Conservation (phyloP, 192 early-diverging fungal species). For the Geranomyces michiganensis region DNA sequence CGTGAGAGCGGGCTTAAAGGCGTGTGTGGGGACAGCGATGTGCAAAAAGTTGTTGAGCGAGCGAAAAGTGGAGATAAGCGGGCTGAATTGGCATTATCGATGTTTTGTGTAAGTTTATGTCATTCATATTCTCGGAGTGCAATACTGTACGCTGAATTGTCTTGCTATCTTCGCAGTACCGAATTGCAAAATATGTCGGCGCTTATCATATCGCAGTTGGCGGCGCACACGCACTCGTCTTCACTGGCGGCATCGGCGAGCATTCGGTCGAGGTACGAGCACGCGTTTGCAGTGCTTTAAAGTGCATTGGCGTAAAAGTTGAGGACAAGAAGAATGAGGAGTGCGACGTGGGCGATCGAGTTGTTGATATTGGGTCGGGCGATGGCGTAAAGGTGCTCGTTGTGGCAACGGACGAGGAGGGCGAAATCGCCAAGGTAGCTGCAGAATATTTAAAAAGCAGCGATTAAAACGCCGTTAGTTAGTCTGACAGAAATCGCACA, state of each 20-base stretch:
- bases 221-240: conserved; percentile 40
- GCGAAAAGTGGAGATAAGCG: conserved; percentile 14
- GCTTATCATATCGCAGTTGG: conserved; percentile 37
- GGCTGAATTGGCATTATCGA: conserved; percentile 42
- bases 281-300: conserved; percentile 24
- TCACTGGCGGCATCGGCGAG: conserved; percentile 53
- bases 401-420: conserved; percentile 44
- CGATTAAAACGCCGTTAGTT: too few relatives aligned
- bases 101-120: conserved; percentile 38
- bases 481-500: too few relatives aligned
- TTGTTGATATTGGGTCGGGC: conserved; percentile 11
- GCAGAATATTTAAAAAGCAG: neutral
- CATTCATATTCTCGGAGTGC: neutral
- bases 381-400: conserved; percentile 36
- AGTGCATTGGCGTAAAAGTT: conserved; percentile 27
- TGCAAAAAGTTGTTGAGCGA: conserved; percentile 39
- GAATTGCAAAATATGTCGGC: conserved; percentile 47
- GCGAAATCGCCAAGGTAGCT: conserved; percentile 33
- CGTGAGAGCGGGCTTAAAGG: conserved; percentile 42
- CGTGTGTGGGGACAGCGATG: conserved; percentile 41
- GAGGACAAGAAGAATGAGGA: conserved; percentile 23
- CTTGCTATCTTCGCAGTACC: conserved; percentile 28
- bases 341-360: conserved; percentile 3
- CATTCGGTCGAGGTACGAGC: conserved; percentile 32
- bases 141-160: neutral